Base-by-base conservation (phyloP, 2,329 filamentous ascomycete genomes). In the Fusarium irregulare region DNA sequence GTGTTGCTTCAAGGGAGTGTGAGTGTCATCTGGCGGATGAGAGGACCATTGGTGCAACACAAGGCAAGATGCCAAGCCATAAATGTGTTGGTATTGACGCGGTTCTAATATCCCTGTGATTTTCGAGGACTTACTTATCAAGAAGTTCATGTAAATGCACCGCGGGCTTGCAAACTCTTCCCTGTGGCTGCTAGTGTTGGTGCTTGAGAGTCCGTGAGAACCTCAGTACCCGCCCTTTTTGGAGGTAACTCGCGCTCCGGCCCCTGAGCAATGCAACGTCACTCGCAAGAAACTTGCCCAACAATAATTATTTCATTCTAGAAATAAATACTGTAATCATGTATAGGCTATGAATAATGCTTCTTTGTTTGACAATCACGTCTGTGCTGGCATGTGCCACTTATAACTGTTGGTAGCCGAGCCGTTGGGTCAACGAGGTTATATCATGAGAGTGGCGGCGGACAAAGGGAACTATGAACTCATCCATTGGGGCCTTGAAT, bases 181-280 rank as follows among this genome's bases (percentile, higher is more conserved):
- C 41, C 10, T 56, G 30, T 48, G 40, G 40, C 13, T 41, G 25
- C 34, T 30, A 64, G 55, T 65, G 46, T 51, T 51, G 30, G 18
- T 30, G 23, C 46, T 68, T 34, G 56, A 28, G 47, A 57, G 47
- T 61, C 27, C 50, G 47, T 55, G 64, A 70, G 58, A 59, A 32
- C 59, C 46, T 70, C 57, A 64, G 40, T 51, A 53, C 42, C 58
- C 51, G 59, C 53, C 50, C 58, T 63, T 61, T 66, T 61, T 28
- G 44, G 63, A 60, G 47, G 46, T 53, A 58, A 59, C 57, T 71
- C 57, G 46, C 54, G 41, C 30, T 41, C 32, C 40, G 45, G 45
- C 63, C 67, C 67, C 67, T 70, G 67, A 70, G 41, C 27, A 56
- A 32, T 44, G 40, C 37, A 59, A 56, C 54, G 37, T 50, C 63